Percentiles rank a stretch among this genome's conserved stretches.
Conservation (phyloP, 805 yeast genomes). For the Huiozyma sinensis region DNA sequence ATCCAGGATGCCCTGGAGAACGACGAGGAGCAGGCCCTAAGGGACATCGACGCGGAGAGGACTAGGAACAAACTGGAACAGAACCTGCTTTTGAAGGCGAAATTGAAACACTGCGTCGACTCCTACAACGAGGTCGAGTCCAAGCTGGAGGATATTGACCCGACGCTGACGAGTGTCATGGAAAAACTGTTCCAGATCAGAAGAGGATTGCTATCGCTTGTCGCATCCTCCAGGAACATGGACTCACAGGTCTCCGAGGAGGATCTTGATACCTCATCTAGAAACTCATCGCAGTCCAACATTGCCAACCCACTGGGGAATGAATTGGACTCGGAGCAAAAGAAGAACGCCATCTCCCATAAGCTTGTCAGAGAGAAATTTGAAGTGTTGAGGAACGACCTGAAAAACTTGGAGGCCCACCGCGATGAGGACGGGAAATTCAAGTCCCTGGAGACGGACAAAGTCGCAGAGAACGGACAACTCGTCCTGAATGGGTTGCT, state of each 20-base stretch:
- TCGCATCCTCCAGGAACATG: constrained; percentile 24
- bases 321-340: constrained; percentile 4
- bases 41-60: constrained; percentile 19
- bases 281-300: background rate
- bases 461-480: constrained; percentile 31
- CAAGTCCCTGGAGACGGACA: constrained; percentile 27
- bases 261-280: background rate
- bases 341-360: constrained; percentile 10
- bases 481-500: constrained; percentile 58
- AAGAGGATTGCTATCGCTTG: constrained; percentile 46
- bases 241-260: background rate
- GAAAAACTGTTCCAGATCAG: constrained; percentile 54
- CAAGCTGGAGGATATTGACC: constrained; percentile 43
- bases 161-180: constrained; percentile 40
- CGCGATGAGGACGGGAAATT: constrained; percentile 52
- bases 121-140: constrained; percentile 48
- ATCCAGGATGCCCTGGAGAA: constrained; percentile 6
- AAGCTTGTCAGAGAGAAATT: constrained; percentile 23
- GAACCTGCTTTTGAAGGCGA: constrained; percentile 48
- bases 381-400: constrained; percentile 28
- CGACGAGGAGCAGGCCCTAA: constrained; percentile 8
- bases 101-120: constrained; percentile 51
- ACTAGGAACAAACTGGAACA: constrained; percentile 45
- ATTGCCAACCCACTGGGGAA: constrained; percentile 1
- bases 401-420: constrained; percentile 35